Evolutionary conservation across 495 filamentous ascomycete species (phyloP), one percentile per base, ranked within the genome.

Genomic region (Penicillium subrubescens): DNA sequence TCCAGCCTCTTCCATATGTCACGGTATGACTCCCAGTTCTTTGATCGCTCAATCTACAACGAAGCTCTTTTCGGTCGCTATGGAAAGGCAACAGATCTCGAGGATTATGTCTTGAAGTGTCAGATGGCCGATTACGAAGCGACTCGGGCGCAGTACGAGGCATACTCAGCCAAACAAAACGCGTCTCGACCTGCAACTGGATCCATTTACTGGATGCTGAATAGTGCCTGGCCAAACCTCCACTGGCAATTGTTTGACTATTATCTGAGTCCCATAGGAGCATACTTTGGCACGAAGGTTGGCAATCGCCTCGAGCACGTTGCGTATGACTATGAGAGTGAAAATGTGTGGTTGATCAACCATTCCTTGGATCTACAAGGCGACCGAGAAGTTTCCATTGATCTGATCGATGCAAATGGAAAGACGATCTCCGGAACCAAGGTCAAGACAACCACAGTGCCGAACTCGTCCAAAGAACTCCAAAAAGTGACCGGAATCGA

Each of bases 161-260:
- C 75, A 0, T 88, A 82, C 60, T 75, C 79, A 0, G 74, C 81
- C 15, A 73, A 79, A 0, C 87, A 85, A 75, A 85, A 72, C 61
- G 81, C 79, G 0, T 69, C 75, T 5, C 74, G 82, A 0, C 82
- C 86, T 3, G 85, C 88, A 0, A 89, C 87, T 0, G 87, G 88
- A 0, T 21, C 85, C 2, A 82, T 90, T 7, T 90, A 90, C 73
- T 89, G 88, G 88, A 90, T 89, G 88, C 65, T 88, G 63, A 89
- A 87, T 62, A 82, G 82, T 53, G 87, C 87, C 0, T 89, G 87
- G 83, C 87, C 88, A 11, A 84, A 79, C 48, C 75, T 89, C 41
- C 87, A 89, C 68, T 90, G 88, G 87, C 85, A 87, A 60, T 67
- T 89, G 2, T 88, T 88, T 70, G 87, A 89, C 63, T 88, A 87